These are phyloP conservation scores for Lecanicillium sp. DNA, from an alignment of 2,329 filamentous ascomycete species.

Conservation along the genomic window DNA sequence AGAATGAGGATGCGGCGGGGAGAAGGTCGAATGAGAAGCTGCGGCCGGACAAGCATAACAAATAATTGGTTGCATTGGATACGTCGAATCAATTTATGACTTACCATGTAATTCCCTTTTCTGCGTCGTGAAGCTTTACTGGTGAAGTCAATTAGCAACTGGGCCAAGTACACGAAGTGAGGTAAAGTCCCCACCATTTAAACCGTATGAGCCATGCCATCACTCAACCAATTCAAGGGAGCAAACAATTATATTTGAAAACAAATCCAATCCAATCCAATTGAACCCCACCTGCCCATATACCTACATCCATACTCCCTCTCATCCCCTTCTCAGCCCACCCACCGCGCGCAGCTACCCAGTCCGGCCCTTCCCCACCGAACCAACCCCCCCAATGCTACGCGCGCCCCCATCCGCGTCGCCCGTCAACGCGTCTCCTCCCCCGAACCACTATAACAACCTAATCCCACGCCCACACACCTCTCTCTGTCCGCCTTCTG, in stretches of 20 bases:
- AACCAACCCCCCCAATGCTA: neutral
- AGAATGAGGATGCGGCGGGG: neutral
- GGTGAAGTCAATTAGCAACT: no score
- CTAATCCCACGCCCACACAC: neutral
- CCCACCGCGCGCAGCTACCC: slow-evolving; percentile 1
- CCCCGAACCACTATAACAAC: neutral
- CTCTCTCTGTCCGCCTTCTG: neutral
- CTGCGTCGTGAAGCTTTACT: no score
- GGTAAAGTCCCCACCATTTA: no score
- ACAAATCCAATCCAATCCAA: no score
- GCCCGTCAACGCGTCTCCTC: slow-evolving; percentile 2
- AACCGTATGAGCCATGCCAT: no score
- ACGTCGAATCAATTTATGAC: no score
- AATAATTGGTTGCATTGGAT: no score
- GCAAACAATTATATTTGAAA: neutral
- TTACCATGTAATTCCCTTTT: no score
- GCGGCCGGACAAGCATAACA: slow-evolving; percentile 10
- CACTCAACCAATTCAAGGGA: no score
- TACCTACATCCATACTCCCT: no score
- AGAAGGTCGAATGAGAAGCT: slow-evolving; percentile 10
- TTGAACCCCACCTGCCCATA: no score
- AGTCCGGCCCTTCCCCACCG: neutral
- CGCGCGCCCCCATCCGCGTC: slow-evolving; percentile 9
- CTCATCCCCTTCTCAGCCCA: neutral
- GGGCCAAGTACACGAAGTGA: no score